Conservation (phyloP, 2,329 filamentous ascomycete genomes). For the Lachnellula occidentalis region DNA sequence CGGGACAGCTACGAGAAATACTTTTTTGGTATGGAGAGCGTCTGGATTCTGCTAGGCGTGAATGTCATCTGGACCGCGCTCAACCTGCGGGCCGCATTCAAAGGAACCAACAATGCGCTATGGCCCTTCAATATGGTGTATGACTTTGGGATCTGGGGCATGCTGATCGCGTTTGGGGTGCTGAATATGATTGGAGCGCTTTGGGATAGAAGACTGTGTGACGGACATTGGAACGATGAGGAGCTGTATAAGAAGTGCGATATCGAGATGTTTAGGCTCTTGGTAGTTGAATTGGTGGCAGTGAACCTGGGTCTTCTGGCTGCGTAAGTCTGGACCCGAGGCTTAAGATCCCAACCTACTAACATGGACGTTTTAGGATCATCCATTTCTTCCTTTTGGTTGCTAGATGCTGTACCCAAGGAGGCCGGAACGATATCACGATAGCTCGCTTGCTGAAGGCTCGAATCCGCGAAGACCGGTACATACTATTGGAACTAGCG, state of each 20-base stretch:
- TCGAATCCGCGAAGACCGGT: conserved; percentile 9
- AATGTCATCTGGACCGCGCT: conserved; percentile 7
- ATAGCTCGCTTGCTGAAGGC: not conserved
- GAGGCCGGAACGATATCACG: not conserved
- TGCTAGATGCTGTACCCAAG: conserved; percentile 10
- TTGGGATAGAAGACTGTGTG: conserved; percentile 13
- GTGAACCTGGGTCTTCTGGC: conserved; percentile 11
- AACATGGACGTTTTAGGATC: conserved; percentile 1
- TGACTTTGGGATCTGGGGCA: conserved; percentile 9
- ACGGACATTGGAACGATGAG: conserved; percentile 2
- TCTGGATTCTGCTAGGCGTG: conserved; percentile 4
- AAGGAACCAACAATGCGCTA: conserved; percentile 3
- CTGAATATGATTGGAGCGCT: conserved; percentile 12
- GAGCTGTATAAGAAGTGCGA: conserved; percentile 15
- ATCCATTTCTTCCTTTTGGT: conserved; percentile 14
- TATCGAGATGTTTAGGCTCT: conserved; percentile 6
- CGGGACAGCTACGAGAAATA: conserved; percentile 9
- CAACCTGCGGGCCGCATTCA: conserved; percentile 6
- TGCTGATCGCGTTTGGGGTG: conserved; percentile 12
- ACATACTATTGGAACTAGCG: conserved; percentile 4
- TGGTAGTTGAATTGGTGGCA: conserved; percentile 14
- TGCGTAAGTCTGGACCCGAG: conserved; percentile 6
- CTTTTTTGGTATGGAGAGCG: conserved; percentile 13
- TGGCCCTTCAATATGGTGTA: conserved; percentile 10
- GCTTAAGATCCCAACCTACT: not conserved